Conservation (phyloP, 2,329 filamentous ascomycete genomes). For the Fusarium keratoplasticum region DNA sequence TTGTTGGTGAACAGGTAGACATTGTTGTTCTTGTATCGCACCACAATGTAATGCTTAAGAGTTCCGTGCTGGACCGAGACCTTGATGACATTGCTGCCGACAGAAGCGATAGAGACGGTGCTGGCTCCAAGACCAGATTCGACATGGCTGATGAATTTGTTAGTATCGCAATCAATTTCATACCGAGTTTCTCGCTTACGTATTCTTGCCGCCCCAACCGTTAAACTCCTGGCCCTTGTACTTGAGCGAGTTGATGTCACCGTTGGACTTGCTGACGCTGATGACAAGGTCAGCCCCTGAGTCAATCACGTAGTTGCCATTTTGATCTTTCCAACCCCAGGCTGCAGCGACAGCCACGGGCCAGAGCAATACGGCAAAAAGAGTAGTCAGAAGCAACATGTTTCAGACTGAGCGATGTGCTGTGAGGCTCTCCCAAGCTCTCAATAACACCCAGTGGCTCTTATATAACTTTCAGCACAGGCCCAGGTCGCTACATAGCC, state of each 20-base stretch:
- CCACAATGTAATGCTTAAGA: conserved; percentile 50
- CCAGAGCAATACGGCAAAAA: conserved; percentile 44
- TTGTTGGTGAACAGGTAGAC: conserved; percentile 58
- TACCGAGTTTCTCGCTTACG: conserved; percentile 7
- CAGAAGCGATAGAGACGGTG: conserved; percentile 46
- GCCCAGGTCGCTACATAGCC: neutral
- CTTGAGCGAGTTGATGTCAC: conserved; percentile 50
- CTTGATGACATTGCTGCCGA: conserved; percentile 48
- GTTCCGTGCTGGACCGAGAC: conserved; percentile 50
- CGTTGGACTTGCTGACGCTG: conserved; percentile 50
- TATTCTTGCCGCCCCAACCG: conserved; percentile 46
- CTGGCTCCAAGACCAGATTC: conserved; percentile 48
- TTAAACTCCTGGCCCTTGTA: conserved; percentile 50
- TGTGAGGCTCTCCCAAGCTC: neutral
- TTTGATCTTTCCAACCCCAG: conserved; percentile 54
- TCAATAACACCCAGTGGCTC: neutral
- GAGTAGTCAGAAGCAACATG: conserved; percentile 44
- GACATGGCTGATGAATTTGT: conserved; percentile 36
- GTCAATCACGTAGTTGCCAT: conserved; percentile 53
- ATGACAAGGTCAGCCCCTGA: conserved; percentile 48
- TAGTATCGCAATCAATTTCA: neutral
- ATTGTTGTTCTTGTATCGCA: conserved; percentile 52
- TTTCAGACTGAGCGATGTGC: neutral
- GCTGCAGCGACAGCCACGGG: conserved; percentile 48
- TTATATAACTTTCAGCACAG: neutral